Evolutionary conservation across 805 yeast species (phyloP), one percentile per base, ranked within the genome.

Genomic region (Ogataea allantospora): DNA sequence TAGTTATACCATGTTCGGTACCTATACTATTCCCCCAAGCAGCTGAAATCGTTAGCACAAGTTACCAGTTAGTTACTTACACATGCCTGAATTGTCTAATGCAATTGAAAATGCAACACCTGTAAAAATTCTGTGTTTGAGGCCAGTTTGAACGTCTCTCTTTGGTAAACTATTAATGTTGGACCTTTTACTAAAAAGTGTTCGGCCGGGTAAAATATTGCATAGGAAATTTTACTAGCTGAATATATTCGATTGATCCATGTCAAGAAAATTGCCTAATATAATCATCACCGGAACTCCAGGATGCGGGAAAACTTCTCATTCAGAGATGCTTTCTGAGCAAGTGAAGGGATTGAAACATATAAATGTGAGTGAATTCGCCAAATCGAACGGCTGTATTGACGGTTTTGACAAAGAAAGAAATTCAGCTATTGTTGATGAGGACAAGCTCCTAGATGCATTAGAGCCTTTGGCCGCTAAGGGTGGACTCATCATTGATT

Each of bases 221-320:
- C 8, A 18, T 3, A 17, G 3, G 15, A 8, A 17, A 29, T 18
- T 18, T 29, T 7, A 11, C 4, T 25, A 30, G 18, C 18, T 18
- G 11, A 31, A n/a, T 14, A 19, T 27, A 21, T 14, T 20, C n/a
- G 19, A 13, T 21, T 26, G 30, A 25, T 27, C 28, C 15, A 38
- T 38, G 41, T 31, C 33, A 30, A 64, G 74, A 54, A 54, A 46
- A 24, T 49, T 63, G 18, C 82, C 96, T 7, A 93, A 93, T 60
- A 80, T 93, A 27, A 76, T 93, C 26, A 75, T 93, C 31, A 93
- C 98, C 2, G 99, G 99, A 4, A 91, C 98, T 3, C 99, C 99
- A 16, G 82, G 95, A 0, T 83, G 93, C 44, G 95, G 95, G 9
- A 87, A 87, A 53, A 74, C 93, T 1, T 77, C 87, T 12, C 95